Evolutionary conservation across 164 flowering plant genomes (phyloP).

Genomic region (Platanus orientalis): DNA sequence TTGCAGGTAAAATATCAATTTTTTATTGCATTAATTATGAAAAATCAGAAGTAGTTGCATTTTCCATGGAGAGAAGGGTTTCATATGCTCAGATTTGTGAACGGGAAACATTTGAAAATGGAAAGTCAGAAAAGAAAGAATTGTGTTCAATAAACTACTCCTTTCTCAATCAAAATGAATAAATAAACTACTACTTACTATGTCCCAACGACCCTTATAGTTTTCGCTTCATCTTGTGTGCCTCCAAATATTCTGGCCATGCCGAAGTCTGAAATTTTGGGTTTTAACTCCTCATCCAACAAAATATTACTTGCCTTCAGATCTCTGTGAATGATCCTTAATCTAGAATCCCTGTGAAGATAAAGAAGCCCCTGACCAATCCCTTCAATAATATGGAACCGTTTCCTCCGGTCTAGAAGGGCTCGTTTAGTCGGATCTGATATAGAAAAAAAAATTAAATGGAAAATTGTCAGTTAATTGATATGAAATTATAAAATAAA

Average conservation of each 20-base stretch:
- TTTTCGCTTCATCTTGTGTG: conserved; percentile 10
- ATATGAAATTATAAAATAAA: too few species aligned
- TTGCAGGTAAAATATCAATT: neutral
- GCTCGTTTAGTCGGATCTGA: conserved; percentile 6
- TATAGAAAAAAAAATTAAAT: neutral
- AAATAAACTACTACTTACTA: conserved; percentile 14
- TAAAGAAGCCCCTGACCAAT: conserved; percentile 23
- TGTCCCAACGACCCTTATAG: conserved; percentile 20
- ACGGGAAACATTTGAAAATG: too few species aligned
- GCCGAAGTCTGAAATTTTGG: conserved; percentile 26
- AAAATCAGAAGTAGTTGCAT: too few species aligned
- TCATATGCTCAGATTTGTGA: too few species aligned
- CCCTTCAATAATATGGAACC: conserved; percentile 17
- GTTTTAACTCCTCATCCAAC: conserved; percentile 16
- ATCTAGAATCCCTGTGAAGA: conserved; percentile 19
- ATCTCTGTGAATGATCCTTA: conserved; percentile 19
- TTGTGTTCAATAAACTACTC: too few species aligned
- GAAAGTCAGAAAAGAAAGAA: neutral
- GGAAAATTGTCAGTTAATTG: neutral
- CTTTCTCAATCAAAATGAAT: too few species aligned
- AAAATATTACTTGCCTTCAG: conserved; percentile 18
- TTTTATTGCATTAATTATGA: too few species aligned
- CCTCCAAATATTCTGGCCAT: conserved; percentile 23
- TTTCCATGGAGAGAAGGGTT: too few species aligned
- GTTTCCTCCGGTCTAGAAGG: conserved; percentile 9